A percentile compares a stretch with the other conserved stretches of the same genome.
These are phyloP conservation scores for Obelidium mucronatum DNA, from an alignment of 192 early-diverging fungal genomes.

Conservation along the genomic window DNA sequence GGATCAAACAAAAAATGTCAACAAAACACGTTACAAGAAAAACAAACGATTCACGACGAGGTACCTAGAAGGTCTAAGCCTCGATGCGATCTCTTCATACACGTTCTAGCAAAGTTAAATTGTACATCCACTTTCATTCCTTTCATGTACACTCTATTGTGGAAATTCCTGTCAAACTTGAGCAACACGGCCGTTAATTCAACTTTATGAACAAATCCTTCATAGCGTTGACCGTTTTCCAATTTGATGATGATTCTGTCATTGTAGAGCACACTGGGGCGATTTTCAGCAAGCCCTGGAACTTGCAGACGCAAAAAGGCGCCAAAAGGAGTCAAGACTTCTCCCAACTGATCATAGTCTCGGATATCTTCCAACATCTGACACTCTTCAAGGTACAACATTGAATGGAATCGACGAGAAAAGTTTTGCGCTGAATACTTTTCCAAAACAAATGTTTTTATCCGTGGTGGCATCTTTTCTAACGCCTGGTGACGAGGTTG, in stretches of 20 bases:
- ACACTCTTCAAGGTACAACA: constrained; percentile 19
- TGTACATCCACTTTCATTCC: constrained; percentile 29
- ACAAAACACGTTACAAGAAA: neutral
- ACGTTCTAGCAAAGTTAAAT: constrained; percentile 34
- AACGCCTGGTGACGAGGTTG: neutral
- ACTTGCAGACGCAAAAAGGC: constrained; percentile 3
- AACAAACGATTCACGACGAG: neutral
- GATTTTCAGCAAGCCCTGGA: constrained; percentile 21
- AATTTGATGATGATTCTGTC: constrained; percentile 25
- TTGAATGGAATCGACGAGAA: constrained; percentile 12
- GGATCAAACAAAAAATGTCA: neutral
- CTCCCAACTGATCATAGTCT: constrained; percentile 16
- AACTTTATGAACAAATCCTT: constrained; percentile 29
- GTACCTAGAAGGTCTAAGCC: constrained; percentile 8
- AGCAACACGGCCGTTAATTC: constrained; percentile 10
- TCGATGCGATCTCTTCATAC: constrained; percentile 17
- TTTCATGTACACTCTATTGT: neutral
- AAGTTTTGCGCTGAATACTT: neutral
- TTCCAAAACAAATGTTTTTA: neutral
- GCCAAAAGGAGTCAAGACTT: neutral
- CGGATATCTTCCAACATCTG: constrained; percentile 35
- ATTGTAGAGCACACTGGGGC: constrained; percentile 28
- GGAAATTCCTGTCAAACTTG: constrained; percentile 26
- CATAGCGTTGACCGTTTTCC: neutral
- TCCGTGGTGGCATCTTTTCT: neutral